Evolutionary conservation across 2,329 filamentous ascomycete species (phyloP).

Genomic region (Sporothrix euskadiensis): DNA sequence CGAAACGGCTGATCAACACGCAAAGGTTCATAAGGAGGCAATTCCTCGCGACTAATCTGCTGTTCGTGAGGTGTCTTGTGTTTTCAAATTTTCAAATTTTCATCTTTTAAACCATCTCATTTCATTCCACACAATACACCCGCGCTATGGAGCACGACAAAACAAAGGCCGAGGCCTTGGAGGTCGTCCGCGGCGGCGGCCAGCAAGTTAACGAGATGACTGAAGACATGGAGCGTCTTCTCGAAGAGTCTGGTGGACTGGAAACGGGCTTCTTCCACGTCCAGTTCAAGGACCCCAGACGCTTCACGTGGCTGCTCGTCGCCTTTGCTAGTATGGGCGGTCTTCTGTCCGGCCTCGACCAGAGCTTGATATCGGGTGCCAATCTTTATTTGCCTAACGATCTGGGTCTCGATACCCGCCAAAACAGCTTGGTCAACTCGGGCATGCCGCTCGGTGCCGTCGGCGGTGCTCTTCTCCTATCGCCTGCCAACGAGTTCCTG

Average conservation of each 20-base stretch:
- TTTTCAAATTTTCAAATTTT: background rate
- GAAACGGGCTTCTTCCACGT: slow-evolving; percentile 40
- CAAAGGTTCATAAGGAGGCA: background rate
- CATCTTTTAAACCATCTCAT: background rate
- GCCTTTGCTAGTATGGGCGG: slow-evolving; percentile 75
- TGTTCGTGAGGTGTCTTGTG: background rate
- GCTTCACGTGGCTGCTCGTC: slow-evolving; percentile 69
- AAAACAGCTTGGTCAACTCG: slow-evolving; percentile 67
- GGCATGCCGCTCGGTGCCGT: slow-evolving; percentile 73
- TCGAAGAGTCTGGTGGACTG: slow-evolving; percentile 25
- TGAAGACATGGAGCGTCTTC: slow-evolving; percentile 28
- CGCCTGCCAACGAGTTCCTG: slow-evolving; percentile 66
- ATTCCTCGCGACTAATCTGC: background rate
- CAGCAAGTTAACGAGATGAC: slow-evolving; percentile 27
- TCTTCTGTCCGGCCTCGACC: slow-evolving; percentile 69
- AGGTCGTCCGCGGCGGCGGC: slow-evolving; percentile 17
- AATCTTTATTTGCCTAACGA: slow-evolving; percentile 65
- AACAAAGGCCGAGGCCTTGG: slow-evolving; percentile 5
- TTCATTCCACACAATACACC: background rate
- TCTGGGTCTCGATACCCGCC: slow-evolving; percentile 54
- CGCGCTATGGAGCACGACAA: slow-evolving; percentile 22
- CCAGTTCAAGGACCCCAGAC: slow-evolving; percentile 43
- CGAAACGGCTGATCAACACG: background rate
- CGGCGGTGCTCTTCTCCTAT: slow-evolving; percentile 66
- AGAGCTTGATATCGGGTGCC: slow-evolving; percentile 71